Conservation (phyloP, 1,284 basidiomycete species). For the Apiotrichum laibachii region DNA sequence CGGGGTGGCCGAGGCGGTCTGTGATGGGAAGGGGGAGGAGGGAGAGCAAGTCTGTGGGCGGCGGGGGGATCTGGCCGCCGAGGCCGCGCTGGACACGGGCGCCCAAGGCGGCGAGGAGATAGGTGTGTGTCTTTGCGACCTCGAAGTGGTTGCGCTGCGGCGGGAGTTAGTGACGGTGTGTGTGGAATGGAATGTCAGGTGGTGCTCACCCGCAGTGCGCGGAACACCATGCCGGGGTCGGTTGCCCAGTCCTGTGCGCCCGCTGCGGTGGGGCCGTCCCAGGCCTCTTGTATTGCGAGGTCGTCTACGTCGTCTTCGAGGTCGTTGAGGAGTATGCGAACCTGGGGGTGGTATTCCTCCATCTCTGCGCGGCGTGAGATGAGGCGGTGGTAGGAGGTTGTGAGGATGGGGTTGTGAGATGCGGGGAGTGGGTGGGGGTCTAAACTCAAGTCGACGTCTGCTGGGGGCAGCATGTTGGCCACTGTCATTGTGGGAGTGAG, state of each 20-base stretch:
- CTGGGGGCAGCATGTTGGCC: too few species aligned
- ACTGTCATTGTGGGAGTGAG: not conserved
- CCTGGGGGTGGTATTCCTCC: conserved; percentile 28
- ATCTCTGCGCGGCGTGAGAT: conserved; percentile 28
- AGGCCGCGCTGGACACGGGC: conserved; percentile 29
- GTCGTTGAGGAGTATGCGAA: conserved; percentile 32
- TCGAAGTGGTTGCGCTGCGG: conserved; percentile 40
- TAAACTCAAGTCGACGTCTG: not conserved
- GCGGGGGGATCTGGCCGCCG: conserved; percentile 31
- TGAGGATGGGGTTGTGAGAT: not conserved
- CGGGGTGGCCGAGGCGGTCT: conserved; percentile 38
- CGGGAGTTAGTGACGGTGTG: not conserved
- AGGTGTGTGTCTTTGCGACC: conserved; percentile 26
- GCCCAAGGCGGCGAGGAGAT: conserved; percentile 27
- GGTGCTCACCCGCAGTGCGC: conserved; percentile 44
- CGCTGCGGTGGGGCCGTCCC: conserved; percentile 34
- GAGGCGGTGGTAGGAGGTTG: not conserved
- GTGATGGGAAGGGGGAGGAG: conserved; percentile 40
- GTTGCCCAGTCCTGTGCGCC: conserved; percentile 43
- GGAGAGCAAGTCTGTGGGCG: conserved; percentile 32
- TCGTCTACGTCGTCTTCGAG: conserved; percentile 38
- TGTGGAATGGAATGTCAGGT: not conserved
- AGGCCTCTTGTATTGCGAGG: conserved; percentile 38
- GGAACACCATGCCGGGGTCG: conserved; percentile 39
- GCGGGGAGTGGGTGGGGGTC: not conserved